Percentiles rank a stretch among this genome's conserved stretches.
phyloP scores from a whole-genome alignment of 331 rosid species.

The Malus hybrid region DNA sequence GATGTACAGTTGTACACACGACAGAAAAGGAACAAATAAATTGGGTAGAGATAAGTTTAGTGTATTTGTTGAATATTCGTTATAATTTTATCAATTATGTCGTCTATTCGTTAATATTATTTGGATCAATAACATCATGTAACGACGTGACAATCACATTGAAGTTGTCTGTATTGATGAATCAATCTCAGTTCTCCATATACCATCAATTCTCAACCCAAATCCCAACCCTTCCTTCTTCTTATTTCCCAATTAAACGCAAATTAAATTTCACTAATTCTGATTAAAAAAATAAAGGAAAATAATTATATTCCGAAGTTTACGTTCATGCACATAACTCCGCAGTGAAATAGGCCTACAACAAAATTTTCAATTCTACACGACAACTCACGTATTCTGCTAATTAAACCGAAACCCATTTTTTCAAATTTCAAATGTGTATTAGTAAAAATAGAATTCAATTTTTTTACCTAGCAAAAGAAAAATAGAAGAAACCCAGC shows the following conservation, averaged over 20 bases:
- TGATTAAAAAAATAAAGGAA: neutral
- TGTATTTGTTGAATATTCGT: too few species aligned
- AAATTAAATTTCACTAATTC: neutral
- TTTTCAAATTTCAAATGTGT: neutral
- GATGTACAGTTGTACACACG: neutral
- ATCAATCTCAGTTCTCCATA: neutral
- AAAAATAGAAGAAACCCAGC: neutral
- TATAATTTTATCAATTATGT: too few species aligned
- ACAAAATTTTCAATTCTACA: too few species aligned
- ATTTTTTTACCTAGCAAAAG: neutral
- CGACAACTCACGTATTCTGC: neutral
- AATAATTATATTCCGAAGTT: neutral
- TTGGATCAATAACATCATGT: fast-evolving
- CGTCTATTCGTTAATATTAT: too few species aligned
- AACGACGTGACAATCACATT: neutral
- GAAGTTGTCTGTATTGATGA: conserved; percentile 7
- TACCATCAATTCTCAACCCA: neutral
- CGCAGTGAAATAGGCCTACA: too few species aligned
- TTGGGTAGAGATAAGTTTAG: too few species aligned
- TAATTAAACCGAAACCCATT: neutral
- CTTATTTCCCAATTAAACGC: neutral
- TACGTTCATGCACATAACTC: neutral
- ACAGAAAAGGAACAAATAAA: neutral
- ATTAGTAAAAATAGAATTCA: neutral
- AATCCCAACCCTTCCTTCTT: neutral